phyloP scores from a whole-genome alignment of 345 rosid genomes.

The Eucalyptus pauciflora region DNA sequence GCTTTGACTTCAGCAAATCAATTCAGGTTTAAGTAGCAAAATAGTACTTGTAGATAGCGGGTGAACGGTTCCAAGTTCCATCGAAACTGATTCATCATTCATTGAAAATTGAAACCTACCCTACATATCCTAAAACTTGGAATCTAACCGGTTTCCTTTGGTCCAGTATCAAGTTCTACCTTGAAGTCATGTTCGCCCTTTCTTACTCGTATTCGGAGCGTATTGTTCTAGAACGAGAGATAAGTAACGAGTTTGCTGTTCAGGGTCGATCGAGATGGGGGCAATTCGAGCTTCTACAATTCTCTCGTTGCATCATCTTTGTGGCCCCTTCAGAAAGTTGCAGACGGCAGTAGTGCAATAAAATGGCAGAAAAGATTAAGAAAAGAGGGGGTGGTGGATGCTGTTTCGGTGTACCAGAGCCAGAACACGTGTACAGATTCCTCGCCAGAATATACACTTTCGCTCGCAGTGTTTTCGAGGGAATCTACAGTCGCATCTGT shows the following conservation, averaged over 20 bases:
- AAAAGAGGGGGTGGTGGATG: not conserved
- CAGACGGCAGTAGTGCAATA: not conserved
- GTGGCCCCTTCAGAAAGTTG: not conserved
- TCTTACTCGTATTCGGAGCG: not conserved
- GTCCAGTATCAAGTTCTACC: no score
- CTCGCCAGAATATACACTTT: not conserved
- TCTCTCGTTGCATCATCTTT: not conserved
- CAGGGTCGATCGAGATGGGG: not conserved
- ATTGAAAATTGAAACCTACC: accelerated
- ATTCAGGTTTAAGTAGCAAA: no score
- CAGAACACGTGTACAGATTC: not conserved
- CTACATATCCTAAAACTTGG: no score
- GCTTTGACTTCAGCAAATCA: no score
- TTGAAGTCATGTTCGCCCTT: no score
- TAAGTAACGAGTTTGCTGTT: not conserved
- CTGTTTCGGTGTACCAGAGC: not conserved
- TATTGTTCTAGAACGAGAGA: not conserved
- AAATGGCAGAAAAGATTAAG: not conserved
- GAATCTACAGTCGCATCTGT: not conserved
- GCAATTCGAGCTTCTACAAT: not conserved
- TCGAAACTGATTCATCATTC: no score
- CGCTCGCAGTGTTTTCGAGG: not conserved
- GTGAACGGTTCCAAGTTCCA: accelerated
- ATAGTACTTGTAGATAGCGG: no score
- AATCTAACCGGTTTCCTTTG: no score